Evolutionary conservation across 2,329 filamentous ascomycete genomes (phyloP).

Genomic region (Periconia macrospinosa): DNA sequence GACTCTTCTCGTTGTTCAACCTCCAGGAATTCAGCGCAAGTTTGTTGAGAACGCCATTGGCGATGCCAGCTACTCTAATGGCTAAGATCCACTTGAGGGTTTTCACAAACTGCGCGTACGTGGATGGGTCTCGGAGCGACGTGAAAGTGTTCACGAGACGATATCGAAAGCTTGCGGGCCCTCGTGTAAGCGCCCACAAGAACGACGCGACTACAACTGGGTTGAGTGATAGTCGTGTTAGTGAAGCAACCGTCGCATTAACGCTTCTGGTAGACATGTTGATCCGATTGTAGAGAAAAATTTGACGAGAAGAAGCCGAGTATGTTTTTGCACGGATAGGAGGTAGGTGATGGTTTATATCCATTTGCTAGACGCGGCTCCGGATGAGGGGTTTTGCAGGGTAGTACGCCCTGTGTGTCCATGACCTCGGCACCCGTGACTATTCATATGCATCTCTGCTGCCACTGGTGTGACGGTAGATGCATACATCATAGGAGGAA

Average conservation of each 20-base stretch:
- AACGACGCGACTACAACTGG: conserved; percentile 32
- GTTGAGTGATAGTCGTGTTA: conserved; percentile 21
- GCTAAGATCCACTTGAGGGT: conserved; percentile 33
- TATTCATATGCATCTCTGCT: not conserved
- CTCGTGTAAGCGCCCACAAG: conserved; percentile 35
- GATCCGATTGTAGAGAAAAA: not conserved
- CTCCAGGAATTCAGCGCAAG: conserved; percentile 45
- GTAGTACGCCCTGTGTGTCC: not conserved
- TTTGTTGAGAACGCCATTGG: conserved; percentile 33
- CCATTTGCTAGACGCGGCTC: not conserved
- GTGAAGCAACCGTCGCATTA: not conserved
- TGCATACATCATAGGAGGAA: too few relatives aligned
- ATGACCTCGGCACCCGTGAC: not conserved
- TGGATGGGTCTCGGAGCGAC: conserved; percentile 25
- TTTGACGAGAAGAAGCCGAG: not conserved
- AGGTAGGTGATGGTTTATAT: not conserved
- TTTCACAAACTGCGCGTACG: conserved; percentile 22
- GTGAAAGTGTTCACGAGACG: conserved; percentile 21
- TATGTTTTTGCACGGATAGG: too few relatives aligned
- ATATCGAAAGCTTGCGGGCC: conserved; percentile 25
- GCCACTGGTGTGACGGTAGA: too few relatives aligned
- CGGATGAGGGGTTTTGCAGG: not conserved
- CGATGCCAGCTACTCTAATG: conserved; percentile 32
- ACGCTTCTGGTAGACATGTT: not conserved
- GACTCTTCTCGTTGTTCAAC: conserved; percentile 35